Evolutionary conservation across 2,329 filamentous ascomycete species (phyloP).

Genomic region (Penicillium hordei): DNA sequence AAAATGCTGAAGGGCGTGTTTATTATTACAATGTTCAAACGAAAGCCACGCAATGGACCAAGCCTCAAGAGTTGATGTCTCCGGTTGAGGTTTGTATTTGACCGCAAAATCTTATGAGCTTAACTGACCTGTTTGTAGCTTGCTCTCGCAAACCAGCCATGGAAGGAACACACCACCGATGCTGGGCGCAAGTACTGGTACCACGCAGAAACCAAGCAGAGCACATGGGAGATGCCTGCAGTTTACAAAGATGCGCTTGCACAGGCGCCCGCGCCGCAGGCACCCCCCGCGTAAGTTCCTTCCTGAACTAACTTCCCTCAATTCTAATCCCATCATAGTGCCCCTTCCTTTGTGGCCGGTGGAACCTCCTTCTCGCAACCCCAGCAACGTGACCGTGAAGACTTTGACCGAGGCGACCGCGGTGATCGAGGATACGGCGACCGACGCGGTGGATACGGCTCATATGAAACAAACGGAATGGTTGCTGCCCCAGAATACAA

Average conservation of each 20-base stretch:
- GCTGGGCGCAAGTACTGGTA: slow-evolving; percentile 94
- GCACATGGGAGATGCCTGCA: slow-evolving; percentile 92
- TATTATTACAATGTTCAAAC: slow-evolving; percentile 91
- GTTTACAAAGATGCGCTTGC: slow-evolving; percentile 73
- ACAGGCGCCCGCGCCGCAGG: slow-evolving; percentile 49
- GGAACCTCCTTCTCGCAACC: slow-evolving; percentile 47
- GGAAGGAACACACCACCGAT: slow-evolving; percentile 87
- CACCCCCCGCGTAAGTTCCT: slow-evolving; percentile 48
- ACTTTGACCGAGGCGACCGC: slow-evolving; percentile 40
- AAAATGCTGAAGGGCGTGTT: slow-evolving; percentile 73
- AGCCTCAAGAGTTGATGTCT: slow-evolving; percentile 86
- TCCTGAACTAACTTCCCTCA: neutral
- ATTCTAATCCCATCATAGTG: slow-evolving; percentile 45
- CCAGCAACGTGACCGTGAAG: slow-evolving; percentile 50
- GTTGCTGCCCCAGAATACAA: slow-evolving; percentile 38
- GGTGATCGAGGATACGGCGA: slow-evolving; percentile 35
- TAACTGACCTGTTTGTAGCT: slow-evolving; percentile 54
- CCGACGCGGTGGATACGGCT: slow-evolving; percentile 48
- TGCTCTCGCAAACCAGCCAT: slow-evolving; percentile 77
- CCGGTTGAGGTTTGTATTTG: slow-evolving; percentile 66
- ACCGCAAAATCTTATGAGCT: slow-evolving; percentile 13
- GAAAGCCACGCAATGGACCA: slow-evolving; percentile 89
- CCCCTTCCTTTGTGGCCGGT: slow-evolving; percentile 60
- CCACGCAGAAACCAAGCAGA: slow-evolving; percentile 86
- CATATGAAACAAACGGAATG: slow-evolving; percentile 44